Conservation (phyloP, 2,329 filamentous ascomycete genomes). For the Magnaporthiopsis poae region DNA sequence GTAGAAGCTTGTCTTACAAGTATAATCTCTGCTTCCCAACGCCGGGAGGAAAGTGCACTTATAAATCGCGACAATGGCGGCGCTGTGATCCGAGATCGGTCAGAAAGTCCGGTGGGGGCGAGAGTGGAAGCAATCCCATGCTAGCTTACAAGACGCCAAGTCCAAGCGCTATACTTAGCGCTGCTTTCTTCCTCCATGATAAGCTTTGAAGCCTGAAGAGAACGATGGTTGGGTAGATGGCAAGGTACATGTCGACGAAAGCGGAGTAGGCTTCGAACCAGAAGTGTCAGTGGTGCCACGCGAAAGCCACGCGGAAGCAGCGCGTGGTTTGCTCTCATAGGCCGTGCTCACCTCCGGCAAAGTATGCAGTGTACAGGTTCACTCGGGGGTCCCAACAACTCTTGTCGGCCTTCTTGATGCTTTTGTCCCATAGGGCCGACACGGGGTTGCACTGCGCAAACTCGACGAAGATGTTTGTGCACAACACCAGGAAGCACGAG, state of each 20-base stretch:
- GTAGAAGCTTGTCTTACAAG: conserved; percentile 11
- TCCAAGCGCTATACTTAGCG: conserved; percentile 26
- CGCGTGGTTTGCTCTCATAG: neutral
- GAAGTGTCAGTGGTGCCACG: neutral
- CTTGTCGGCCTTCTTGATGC: conserved; percentile 18
- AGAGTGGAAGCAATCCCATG: no score
- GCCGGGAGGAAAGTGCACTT: conserved; percentile 20
- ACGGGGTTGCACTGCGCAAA: conserved; percentile 29
- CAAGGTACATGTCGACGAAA: conserved; percentile 31
- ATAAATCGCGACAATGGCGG: conserved; percentile 21
- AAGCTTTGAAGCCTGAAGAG: conserved; percentile 26
- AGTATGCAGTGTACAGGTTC: conserved; percentile 29
- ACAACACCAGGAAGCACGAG: conserved; percentile 3
- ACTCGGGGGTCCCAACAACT: conserved; percentile 26
- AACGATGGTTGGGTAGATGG: conserved; percentile 29
- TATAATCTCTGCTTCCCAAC: conserved; percentile 21
- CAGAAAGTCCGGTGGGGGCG: no score
- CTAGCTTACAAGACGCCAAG: conserved; percentile 27
- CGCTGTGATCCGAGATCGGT: conserved; percentile 12
- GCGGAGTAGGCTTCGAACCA: conserved; percentile 1
- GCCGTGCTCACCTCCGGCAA: conserved; percentile 25
- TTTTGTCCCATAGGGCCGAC: conserved; percentile 27
- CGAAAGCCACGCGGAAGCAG: neutral
- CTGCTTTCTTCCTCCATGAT: conserved; percentile 30
- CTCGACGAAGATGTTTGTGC: conserved; percentile 27